These are phyloP conservation scores for Talaromyces sp. DNA, from an alignment of 2,329 filamentous ascomycete species.

Conservation along the genomic window DNA sequence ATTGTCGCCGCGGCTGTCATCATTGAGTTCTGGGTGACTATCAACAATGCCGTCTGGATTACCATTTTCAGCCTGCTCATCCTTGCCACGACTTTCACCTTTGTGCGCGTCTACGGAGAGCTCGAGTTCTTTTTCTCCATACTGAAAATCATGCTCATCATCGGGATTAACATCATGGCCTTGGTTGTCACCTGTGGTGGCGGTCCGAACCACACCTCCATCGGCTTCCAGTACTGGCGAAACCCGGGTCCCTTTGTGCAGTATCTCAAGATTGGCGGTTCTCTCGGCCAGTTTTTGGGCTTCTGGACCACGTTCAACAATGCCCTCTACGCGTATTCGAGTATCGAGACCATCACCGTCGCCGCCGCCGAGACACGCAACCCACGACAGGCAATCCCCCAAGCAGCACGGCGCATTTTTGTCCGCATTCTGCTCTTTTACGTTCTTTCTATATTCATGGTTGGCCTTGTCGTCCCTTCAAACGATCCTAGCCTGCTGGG, in stretches of 20 bases:
- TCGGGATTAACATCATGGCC: slow-evolving; percentile 48
- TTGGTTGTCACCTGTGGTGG: slow-evolving; percentile 54
- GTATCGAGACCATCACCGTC: slow-evolving; percentile 51
- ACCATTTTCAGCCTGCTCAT: slow-evolving; percentile 58
- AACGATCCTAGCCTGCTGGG: slow-evolving; percentile 16
- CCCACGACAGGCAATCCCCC: slow-evolving; percentile 54
- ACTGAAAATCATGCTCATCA: slow-evolving; percentile 48
- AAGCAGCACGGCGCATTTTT: slow-evolving; percentile 56
- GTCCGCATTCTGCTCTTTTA: slow-evolving; percentile 60
- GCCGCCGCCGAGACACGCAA: slow-evolving; percentile 55
- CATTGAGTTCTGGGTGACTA: slow-evolving; percentile 39
- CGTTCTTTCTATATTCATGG: slow-evolving; percentile 44
- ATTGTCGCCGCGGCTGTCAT: slow-evolving; percentile 27
- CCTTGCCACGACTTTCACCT: slow-evolving; percentile 42
- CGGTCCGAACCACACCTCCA: slow-evolving; percentile 41
- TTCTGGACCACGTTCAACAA: slow-evolving; percentile 48
- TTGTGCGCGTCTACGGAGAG: slow-evolving; percentile 49
- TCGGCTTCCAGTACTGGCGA: slow-evolving; percentile 50
- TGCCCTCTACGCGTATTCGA: slow-evolving; percentile 52
- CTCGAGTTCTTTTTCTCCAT: slow-evolving; percentile 50
- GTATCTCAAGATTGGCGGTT: slow-evolving; percentile 39
- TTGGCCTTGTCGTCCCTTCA: slow-evolving; percentile 16
- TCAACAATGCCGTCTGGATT: slow-evolving; percentile 50
- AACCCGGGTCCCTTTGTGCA: slow-evolving; percentile 44
- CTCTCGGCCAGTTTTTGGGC: slow-evolving; percentile 48